Conservation (phyloP, 148 eudicot species). For the Heliosperma pusillum region DNA sequence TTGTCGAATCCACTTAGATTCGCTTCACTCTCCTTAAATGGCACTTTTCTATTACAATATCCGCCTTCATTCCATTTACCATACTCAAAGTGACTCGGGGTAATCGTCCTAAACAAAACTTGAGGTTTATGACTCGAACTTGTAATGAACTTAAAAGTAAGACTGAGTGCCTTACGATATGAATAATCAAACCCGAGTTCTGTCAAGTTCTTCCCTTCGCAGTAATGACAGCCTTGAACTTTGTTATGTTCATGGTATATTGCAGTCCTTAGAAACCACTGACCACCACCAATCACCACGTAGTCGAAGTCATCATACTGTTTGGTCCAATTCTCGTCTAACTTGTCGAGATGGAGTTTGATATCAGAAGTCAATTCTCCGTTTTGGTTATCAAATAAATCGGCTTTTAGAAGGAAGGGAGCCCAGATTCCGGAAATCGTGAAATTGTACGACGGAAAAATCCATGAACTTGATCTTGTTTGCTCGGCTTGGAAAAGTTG, state of each 20-base stretch:
- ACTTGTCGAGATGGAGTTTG: constrained; percentile 65
- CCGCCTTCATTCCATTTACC: constrained; percentile 82
- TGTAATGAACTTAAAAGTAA: constrained; percentile 34
- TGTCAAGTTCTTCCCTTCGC: constrained; percentile 49
- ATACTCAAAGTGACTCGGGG: constrained; percentile 80
- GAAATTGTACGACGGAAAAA: constrained; percentile 61
- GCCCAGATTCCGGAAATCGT: constrained; percentile 65
- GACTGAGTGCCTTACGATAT: constrained; percentile 42
- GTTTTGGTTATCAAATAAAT: constrained; percentile 53
- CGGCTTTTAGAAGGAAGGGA: constrained; percentile 60
- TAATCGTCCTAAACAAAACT: constrained; percentile 47
- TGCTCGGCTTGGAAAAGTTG: constrained; percentile 60
- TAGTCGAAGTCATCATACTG: constrained; percentile 51
- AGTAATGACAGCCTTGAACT: constrained; percentile 65
- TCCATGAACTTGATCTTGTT: constrained; percentile 55
- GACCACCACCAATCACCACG: constrained; percentile 54
- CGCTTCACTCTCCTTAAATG: constrained; percentile 46
- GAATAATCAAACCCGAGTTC: constrained; percentile 55
- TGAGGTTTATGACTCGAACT: constrained; percentile 40
- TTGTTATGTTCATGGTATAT: constrained; percentile 58
- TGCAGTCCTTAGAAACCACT: constrained; percentile 67
- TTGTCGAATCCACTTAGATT: constrained; percentile 36
- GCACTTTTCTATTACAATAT: constrained; percentile 49
- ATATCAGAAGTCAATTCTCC: constrained; percentile 51
- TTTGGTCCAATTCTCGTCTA: constrained; percentile 53